Conservation (phyloP, 2,329 filamentous ascomycete species). For the Aspergillus sojae region DNA sequence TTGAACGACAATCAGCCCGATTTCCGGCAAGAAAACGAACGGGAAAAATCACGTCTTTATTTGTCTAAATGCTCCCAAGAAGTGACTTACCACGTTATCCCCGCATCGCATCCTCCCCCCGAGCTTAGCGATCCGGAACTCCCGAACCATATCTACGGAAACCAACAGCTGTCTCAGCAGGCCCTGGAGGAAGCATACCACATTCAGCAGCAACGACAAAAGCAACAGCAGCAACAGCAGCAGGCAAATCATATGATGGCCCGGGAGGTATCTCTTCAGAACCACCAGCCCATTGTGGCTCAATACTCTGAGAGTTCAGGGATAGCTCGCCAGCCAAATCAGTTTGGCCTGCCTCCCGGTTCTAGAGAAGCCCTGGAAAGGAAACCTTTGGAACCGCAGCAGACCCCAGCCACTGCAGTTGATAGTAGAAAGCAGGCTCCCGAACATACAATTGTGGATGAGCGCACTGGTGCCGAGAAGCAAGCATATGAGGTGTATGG, state of each 20-base stretch:
- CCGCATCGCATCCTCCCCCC: slow-evolving; percentile 63
- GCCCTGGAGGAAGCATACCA: slow-evolving; percentile 62
- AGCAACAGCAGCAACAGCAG: slow-evolving; percentile 43
- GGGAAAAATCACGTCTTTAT: slow-evolving; percentile 65
- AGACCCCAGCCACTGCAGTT: slow-evolving; percentile 56
- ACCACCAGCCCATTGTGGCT: slow-evolving; percentile 62
- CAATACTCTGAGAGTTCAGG: slow-evolving; percentile 47
- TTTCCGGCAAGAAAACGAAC: slow-evolving; percentile 59
- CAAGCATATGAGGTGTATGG: slow-evolving; percentile 63
- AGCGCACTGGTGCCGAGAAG: slow-evolving; percentile 60
- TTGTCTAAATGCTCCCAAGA: slow-evolving; percentile 69
- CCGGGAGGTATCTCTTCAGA: slow-evolving; percentile 58
- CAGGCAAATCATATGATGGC: slow-evolving; percentile 44
- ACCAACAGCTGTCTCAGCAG: slow-evolving; percentile 55
- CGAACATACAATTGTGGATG: slow-evolving; percentile 50
- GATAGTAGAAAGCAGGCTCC: slow-evolving; percentile 54
- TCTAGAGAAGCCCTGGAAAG: slow-evolving; percentile 46
- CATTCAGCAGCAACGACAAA: slow-evolving; percentile 58
- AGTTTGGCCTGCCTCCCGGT: slow-evolving; percentile 44
- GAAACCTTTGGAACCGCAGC: slow-evolving; percentile 44
- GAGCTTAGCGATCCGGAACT: slow-evolving; percentile 51
- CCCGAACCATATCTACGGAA: slow-evolving; percentile 48
- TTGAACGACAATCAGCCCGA: slow-evolving; percentile 48
- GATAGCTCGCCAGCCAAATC: slow-evolving; percentile 44
- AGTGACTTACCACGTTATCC: slow-evolving; percentile 68